Evolutionary conservation across 345 rosid genomes (phyloP).

Genomic region (Eucalyptus regnans): DNA sequence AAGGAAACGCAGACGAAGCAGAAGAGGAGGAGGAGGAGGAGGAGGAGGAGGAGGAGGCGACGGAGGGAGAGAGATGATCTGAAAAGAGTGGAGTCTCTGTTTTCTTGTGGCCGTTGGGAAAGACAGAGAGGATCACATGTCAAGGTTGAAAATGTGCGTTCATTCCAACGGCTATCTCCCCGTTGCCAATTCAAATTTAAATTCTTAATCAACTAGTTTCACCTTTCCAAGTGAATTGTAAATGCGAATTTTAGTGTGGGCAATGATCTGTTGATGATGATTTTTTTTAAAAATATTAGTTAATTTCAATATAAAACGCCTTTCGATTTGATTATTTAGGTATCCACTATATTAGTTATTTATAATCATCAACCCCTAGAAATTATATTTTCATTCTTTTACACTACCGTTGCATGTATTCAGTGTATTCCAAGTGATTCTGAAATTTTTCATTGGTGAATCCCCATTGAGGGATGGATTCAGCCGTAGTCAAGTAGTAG

Average conservation of each 20-base stretch:
- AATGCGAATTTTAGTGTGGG: neutral
- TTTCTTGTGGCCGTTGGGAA: neutral
- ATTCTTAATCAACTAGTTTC: neutral
- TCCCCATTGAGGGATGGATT: neutral
- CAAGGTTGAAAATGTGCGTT: neutral
- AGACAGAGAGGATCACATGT: neutral
- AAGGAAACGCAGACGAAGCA: neutral
- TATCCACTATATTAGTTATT: neutral
- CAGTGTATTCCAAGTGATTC: neutral
- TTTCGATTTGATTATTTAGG: neutral
- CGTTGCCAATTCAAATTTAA: neutral
- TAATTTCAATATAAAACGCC: neutral
- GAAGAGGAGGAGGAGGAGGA: neutral
- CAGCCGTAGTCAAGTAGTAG: neutral
- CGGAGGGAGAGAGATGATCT: neutral
- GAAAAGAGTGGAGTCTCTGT: neutral
- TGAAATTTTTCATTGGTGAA: neutral
- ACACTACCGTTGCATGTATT: neutral
- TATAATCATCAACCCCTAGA: neutral
- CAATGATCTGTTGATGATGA: neutral
- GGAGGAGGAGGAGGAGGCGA: neutral
- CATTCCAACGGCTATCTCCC: neutral
- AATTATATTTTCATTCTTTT: neutral
- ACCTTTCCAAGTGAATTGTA: neutral
- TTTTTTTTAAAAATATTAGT: neutral